phyloP scores from a whole-genome alignment of 140 eudicot species.

The Oenanthe javanica region DNA sequence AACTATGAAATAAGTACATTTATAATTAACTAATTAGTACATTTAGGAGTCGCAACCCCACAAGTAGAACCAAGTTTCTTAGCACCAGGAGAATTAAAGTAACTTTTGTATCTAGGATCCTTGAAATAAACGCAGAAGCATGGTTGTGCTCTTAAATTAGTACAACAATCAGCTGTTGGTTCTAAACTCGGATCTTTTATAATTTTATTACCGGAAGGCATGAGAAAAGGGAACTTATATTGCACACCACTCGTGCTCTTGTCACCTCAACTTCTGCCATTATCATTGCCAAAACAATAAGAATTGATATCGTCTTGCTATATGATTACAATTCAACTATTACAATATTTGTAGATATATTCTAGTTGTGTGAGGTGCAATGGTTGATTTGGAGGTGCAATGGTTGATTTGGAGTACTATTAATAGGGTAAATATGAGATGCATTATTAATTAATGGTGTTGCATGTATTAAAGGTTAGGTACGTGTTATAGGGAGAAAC shows the following conservation, averaged over 20 bases:
- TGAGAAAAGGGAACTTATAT: not conserved
- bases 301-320: not conserved
- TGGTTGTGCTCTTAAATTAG: not conserved
- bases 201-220: not conserved
- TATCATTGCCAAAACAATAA: not conserved
- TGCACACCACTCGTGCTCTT: not conserved
- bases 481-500: too few species aligned
- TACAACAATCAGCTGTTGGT: not conserved
- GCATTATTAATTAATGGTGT: too few species aligned
- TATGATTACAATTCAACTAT: not conserved
- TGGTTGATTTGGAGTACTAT: too few species aligned
- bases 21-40: not conserved
- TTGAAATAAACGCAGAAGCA: not conserved
- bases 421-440: not conserved
- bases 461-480: not conserved
- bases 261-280: not conserved
- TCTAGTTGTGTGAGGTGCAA: not conserved
- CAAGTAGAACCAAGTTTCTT: not conserved
- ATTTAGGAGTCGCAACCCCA: not conserved
- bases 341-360: too few species aligned
- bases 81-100: not conserved
- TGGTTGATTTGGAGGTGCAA: too few species aligned
- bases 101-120: not conserved
- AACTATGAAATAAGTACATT: too few species aligned
- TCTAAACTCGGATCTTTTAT: not conserved